phyloP scores from a whole-genome alignment of 805 yeast species.

The Lachancea sp. region DNA sequence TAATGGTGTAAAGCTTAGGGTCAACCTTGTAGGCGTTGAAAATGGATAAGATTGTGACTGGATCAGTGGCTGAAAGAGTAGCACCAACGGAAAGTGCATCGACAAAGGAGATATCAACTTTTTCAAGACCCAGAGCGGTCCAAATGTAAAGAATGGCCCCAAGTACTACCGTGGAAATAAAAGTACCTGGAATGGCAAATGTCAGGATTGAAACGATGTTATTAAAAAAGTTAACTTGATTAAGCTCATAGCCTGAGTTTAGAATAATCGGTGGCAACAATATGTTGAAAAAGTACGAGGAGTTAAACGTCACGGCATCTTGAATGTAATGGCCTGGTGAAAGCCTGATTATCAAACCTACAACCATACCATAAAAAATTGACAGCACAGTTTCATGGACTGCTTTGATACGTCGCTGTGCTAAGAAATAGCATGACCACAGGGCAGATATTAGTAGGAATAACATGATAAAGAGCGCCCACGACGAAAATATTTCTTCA shows the following conservation, averaged over 20 bases:
- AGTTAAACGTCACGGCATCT: constrained; percentile 91
- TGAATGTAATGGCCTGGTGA: constrained; percentile 97
- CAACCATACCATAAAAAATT: constrained; percentile 93
- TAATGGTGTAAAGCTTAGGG: constrained; percentile 93
- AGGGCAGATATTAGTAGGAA: constrained; percentile 77
- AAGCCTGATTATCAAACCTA: constrained; percentile 83
- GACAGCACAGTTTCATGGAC: constrained; percentile 97
- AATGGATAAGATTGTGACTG: constrained; percentile 92
- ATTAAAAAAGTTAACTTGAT: constrained; percentile 90
- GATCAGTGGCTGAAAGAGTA: constrained; percentile 95
- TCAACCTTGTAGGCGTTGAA: constrained; percentile 97
- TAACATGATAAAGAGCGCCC: constrained; percentile 90
- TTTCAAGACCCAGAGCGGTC: constrained; percentile 89
- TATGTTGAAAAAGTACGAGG: constrained; percentile 89
- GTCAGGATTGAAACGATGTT: constrained; percentile 85
- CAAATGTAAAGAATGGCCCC: constrained; percentile 85
- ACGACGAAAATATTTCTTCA: constrained; percentile 92
- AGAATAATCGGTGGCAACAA: constrained; percentile 92
- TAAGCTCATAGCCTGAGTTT: constrained; percentile 93
- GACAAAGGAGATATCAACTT: constrained; percentile 83
- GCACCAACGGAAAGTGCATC: constrained; percentile 98
- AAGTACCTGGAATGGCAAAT: constrained; percentile 97
- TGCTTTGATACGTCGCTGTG: constrained; percentile 85
- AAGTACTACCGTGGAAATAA: constrained; percentile 81
- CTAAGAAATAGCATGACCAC: constrained; percentile 92